A percentile compares a stretch with the other conserved stretches of the same genome.
These are phyloP conservation scores for Exophiala xenobiotica DNA, from an alignment of 2,329 filamentous ascomycete genomes.

Conservation along the genomic window DNA sequence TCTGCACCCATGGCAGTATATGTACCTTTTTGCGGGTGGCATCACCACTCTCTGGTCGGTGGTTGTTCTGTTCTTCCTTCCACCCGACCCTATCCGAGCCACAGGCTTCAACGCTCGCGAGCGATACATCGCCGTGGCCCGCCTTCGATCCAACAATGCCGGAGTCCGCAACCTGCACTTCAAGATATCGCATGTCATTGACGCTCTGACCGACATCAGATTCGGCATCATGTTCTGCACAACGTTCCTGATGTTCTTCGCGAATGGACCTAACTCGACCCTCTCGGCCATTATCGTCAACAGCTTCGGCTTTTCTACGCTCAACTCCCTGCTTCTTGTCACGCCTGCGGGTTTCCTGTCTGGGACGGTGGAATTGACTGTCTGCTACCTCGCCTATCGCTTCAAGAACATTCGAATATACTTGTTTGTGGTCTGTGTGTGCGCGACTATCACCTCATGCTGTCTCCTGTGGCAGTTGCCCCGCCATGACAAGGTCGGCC, in stretches of 20 bases:
- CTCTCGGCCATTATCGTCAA: constrained; percentile 70
- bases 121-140: constrained; percentile 62
- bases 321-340: constrained; percentile 64
- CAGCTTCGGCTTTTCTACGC: constrained; percentile 64
- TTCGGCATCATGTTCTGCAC: constrained; percentile 64
- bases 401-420: constrained; percentile 38
- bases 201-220: constrained; percentile 60
- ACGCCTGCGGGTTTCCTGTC: constrained; percentile 43
- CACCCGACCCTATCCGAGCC: constrained; percentile 64
- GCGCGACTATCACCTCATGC: constrained; percentile 45
- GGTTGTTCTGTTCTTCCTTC: constrained; percentile 62
- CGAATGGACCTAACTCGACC: constrained; percentile 68
- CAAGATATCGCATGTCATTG: constrained; percentile 58
- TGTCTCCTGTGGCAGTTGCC: constrained; percentile 48
- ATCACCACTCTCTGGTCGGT: constrained; percentile 59
- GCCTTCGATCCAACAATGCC: constrained; percentile 61
- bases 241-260: constrained; percentile 67
- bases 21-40: constrained; percentile 64
- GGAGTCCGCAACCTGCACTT: constrained; percentile 61
- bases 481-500: constrained; percentile 41
- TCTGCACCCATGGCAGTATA: constrained; percentile 66
- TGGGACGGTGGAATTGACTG: constrained; percentile 41
- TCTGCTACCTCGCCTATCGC: constrained; percentile 44
- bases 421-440: constrained; percentile 42
- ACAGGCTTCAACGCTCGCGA: constrained; percentile 67